These are phyloP conservation scores for Cairneyella variabilis DNA, from an alignment of 495 filamentous ascomycete genomes.

Conservation along the genomic window DNA sequence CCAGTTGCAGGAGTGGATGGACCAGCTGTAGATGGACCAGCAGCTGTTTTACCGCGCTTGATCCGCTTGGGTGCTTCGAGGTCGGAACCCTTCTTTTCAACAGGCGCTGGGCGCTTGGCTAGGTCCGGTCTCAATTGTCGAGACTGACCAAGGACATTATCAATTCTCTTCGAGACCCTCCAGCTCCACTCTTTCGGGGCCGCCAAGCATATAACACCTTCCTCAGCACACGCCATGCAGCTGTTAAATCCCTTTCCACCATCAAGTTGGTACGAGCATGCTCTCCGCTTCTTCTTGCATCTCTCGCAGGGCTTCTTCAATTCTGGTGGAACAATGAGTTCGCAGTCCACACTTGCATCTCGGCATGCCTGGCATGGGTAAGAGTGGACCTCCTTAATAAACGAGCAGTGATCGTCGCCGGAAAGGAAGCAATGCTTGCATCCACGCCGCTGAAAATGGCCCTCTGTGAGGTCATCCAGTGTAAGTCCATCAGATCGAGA, in stretches of 20 bases:
- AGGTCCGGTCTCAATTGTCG: too few species aligned
- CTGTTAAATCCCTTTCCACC: constrained; percentile 5
- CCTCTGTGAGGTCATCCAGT: constrained; percentile 4
- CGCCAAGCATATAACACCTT: constrained; percentile 7
- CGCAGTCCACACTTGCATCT: constrained; percentile 16
- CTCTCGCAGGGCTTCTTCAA: constrained; percentile 15
- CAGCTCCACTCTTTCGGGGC: neutral
- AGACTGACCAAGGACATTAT: too few species aligned
- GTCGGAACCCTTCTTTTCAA: too few species aligned
- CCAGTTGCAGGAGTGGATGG: too few species aligned
- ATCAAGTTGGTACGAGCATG: constrained; percentile 7
- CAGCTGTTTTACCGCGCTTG: too few species aligned
- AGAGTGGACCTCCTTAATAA: constrained; percentile 9
- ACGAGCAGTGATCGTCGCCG: constrained; percentile 16
- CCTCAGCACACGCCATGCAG: constrained; percentile 13
- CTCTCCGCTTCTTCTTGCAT: constrained; percentile 11
- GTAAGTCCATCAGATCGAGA: constrained; percentile 18
- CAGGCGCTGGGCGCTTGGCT: too few species aligned
- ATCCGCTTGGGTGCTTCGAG: too few species aligned
- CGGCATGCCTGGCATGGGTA: constrained; percentile 18
- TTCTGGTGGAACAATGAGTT: constrained; percentile 13
- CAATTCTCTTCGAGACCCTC: neutral
- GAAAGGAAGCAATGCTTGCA: constrained; percentile 20
- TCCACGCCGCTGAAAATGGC: constrained; percentile 15
- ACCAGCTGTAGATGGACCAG: too few species aligned